These are phyloP conservation scores for Neoarthrinium moseri DNA, from an alignment of 2,329 filamentous ascomycete genomes.

Conservation along the genomic window DNA sequence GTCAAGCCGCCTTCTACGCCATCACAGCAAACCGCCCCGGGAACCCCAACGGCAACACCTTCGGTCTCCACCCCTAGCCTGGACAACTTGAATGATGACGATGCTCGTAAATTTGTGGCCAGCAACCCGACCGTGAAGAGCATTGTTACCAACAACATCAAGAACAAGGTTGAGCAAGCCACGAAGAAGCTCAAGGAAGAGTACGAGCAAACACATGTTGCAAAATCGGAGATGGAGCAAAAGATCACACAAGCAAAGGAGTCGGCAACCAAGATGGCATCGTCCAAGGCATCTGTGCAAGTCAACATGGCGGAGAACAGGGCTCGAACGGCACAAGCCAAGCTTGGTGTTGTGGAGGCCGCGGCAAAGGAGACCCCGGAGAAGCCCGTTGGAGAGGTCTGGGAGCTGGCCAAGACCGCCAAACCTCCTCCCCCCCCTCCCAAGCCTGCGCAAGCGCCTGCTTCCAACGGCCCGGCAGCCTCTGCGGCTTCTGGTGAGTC, in stretches of 20 bases:
- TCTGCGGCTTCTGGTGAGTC: conserved; percentile 7
- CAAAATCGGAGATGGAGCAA: conserved; percentile 49
- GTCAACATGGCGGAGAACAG: conserved; percentile 79
- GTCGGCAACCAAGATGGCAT: conserved; percentile 68
- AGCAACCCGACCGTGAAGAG: conserved; percentile 57
- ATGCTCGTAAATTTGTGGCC: conserved; percentile 55
- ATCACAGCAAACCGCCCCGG: conserved; percentile 34
- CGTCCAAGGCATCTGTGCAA: conserved; percentile 72
- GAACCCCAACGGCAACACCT: conserved; percentile 32
- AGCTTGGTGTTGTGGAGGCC: conserved; percentile 75
- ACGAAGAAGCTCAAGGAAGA: conserved; percentile 59
- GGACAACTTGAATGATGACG: conserved; percentile 49
- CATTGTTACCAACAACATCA: conserved; percentile 62
- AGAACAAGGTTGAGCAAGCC: conserved; percentile 67
- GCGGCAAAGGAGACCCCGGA: conserved; percentile 85
- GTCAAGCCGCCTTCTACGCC: conserved; percentile 34
- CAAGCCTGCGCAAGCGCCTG: conserved; percentile 22
- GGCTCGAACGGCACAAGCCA: conserved; percentile 62
- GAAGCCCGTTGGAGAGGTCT: conserved; percentile 81
- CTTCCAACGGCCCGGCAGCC: conserved; percentile 10
- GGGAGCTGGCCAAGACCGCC: conserved; percentile 72
- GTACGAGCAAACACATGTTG: conserved; percentile 36
- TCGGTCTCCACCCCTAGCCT: conserved; percentile 37
- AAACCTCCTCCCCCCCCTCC: conserved; percentile 41
- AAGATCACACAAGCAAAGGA: conserved; percentile 55